Conservation (phyloP, 768 basidiomycete species). For the Sporobolomyces pararoseus region DNA sequence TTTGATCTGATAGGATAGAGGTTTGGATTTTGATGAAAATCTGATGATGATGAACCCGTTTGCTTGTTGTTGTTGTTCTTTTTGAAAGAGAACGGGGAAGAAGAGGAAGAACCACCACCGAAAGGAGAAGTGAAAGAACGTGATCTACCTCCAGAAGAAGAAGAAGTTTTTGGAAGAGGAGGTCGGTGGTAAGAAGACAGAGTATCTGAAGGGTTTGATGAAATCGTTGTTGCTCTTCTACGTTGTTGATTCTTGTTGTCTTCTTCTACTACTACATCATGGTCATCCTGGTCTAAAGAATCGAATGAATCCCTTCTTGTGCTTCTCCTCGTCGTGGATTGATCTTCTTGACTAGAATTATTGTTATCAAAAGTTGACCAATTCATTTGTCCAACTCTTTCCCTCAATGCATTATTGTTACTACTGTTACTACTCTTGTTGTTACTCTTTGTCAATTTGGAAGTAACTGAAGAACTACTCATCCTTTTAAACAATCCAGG, state of each 20-base stretch:
- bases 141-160: neutral
- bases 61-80: neutral
- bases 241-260: neutral
- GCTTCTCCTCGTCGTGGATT: neutral
- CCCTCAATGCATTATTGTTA: constrained; percentile 7
- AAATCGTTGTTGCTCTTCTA: constrained; percentile 3
- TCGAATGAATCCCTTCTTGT: constrained; percentile 9
- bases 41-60: too few relatives aligned
- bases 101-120: neutral
- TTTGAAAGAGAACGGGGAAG: neutral
- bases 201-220: neutral
- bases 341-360: neutral
- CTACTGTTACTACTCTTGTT: neutral
- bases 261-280: too few relatives aligned
- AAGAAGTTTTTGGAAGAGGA: neutral
- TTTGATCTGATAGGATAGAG: constrained; percentile 14
- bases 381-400: constrained; percentile 18
- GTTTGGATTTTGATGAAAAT: neutral
- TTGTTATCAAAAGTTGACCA: constrained; percentile 9
- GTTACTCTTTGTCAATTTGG: constrained; percentile 22
- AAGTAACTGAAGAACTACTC: neutral
- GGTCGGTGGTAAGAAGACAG: constrained; percentile 11
- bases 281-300: constrained; percentile 16
- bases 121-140: constrained; percentile 6
- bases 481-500: neutral